phyloP scores from a whole-genome alignment of 768 basidiomycete species.

The Agrocybe pediades region DNA sequence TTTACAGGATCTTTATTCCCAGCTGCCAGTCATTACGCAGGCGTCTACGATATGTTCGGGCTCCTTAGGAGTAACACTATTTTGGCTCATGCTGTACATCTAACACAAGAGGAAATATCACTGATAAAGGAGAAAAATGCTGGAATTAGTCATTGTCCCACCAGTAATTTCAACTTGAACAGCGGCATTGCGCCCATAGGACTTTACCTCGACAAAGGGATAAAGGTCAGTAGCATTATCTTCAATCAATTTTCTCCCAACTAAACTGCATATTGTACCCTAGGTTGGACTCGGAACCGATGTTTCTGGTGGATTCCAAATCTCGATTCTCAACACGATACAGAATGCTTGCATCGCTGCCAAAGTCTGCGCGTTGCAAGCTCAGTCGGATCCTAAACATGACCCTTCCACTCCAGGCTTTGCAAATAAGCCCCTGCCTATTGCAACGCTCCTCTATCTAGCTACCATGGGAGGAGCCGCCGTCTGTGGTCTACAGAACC shows the following conservation, averaged over 20 bases:
- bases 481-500: constrained; percentile 70
- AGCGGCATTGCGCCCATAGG: constrained; percentile 86
- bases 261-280: background rate
- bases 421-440: constrained; percentile 60
- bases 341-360: constrained; percentile 80
- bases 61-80: constrained; percentile 81
- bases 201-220: constrained; percentile 74
- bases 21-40: constrained; percentile 58
- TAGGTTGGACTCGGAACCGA: constrained; percentile 96
- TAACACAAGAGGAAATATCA: constrained; percentile 71
- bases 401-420: constrained; percentile 29
- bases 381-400: constrained; percentile 1
- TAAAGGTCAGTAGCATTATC: constrained; percentile 61
- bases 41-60: constrained; percentile 80
- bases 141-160: constrained; percentile 92
- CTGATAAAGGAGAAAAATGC: constrained; percentile 65
- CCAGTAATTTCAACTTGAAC: constrained; percentile 88
- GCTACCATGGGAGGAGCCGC: constrained; percentile 92
- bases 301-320: constrained; percentile 83
- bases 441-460: constrained; percentile 81
- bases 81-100: constrained; percentile 85
- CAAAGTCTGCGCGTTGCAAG: constrained; percentile 49
- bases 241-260: background rate
- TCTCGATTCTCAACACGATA: constrained; percentile 76
- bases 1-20: constrained; percentile 72